A percentile compares a stretch with the other conserved stretches of the same genome.
Conservation (phyloP, 192 early-diverging fungal species). For the Coemansia sp. region DNA sequence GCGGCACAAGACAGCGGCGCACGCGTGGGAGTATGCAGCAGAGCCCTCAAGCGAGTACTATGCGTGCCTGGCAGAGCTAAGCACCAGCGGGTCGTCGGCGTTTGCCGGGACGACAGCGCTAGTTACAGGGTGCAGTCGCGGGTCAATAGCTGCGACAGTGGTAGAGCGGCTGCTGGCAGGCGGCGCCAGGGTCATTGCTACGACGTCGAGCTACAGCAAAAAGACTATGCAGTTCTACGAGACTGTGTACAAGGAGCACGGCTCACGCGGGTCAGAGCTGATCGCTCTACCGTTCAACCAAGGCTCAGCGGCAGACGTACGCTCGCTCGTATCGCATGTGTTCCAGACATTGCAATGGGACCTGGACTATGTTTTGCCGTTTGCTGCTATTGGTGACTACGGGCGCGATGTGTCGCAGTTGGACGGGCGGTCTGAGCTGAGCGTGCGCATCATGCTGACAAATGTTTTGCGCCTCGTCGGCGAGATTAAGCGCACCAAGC, state of each 20-base stretch:
- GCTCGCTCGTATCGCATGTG: slow-evolving; percentile 76
- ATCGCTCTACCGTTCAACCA: slow-evolving; percentile 96
- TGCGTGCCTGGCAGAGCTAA: slow-evolving; percentile 65
- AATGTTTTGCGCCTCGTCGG: slow-evolving; percentile 89
- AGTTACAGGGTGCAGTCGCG: slow-evolving; percentile 87
- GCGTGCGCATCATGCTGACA: slow-evolving; percentile 92
- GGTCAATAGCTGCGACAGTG: slow-evolving; percentile 86
- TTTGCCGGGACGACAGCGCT: slow-evolving; percentile 81
- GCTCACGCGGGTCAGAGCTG: slow-evolving; percentile 81
- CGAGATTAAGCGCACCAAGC: slow-evolving; percentile 79
- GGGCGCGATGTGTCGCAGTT: slow-evolving; percentile 82
- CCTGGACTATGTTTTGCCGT: slow-evolving; percentile 93
- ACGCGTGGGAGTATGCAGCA: slow-evolving; percentile 28
- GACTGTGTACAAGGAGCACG: slow-evolving; percentile 77
- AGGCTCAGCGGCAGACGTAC: slow-evolving; percentile 79
- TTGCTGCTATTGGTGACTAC: slow-evolving; percentile 87
- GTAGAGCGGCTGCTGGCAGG: slow-evolving; percentile 83
- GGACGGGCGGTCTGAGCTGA: slow-evolving; percentile 82
- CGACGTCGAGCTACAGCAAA: slow-evolving; percentile 82
- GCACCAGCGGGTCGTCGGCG: slow-evolving; percentile 71
- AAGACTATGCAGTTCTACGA: slow-evolving; percentile 81
- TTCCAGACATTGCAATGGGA: slow-evolving; percentile 80
- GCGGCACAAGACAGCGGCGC: slow-evolving; percentile 23
- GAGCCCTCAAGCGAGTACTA: slow-evolving; percentile 21
- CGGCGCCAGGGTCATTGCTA: slow-evolving; percentile 64